Base-by-base conservation (phyloP, 257 asterid species). In the Nicotiana sylvestris region DNA sequence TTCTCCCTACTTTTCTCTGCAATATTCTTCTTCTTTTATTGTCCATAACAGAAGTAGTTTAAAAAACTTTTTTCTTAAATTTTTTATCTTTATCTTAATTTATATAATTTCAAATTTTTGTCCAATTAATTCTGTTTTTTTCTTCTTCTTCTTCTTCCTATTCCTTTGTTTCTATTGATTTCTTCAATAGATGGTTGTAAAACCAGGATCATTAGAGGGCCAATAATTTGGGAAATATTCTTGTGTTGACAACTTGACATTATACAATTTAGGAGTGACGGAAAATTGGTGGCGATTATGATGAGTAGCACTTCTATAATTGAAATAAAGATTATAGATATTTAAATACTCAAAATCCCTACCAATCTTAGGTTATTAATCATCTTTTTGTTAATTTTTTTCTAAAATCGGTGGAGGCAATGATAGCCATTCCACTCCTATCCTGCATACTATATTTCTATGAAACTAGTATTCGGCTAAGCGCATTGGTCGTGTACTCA, bases 401-500 rank as follows among this genome's bases (percentile, higher is more conserved):
- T 1, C 17, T 53, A 3, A 13, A 53, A 53, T 13, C 18, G 18
- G 58, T 53, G 18, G 18, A 11, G 6, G 58, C 58, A 53, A 53
- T 13, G 58, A 53, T 53, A 53, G 18, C 58, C 16, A 12, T 13
- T 53, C 18, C 6, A 1, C 18, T 53, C 58, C 58, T 13, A 53
- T 13, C 58, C 58, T 53, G 4, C 1, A 2, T 43, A 43, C 1
- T 10, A 43, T 43, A 9, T 43, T 43, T 43, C 51, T 43, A 43
- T 2, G 0, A 43, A 2, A 43, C 3, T 43, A 43, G 2, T 43
- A 0, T 43, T 6, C 0, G 3, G 0, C 3, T 43, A 9, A 0
- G 12, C 1, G 0, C 49, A 2, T 43, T 9, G 51, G 1, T 0
- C 0, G 11, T 9, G 12, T 9, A 43, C 0, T 0, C 11, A 43